These are phyloP conservation scores for Thraustochytrium sp. DNA, from an alignment of 352 stramenopile species.

Conservation along the genomic window DNA sequence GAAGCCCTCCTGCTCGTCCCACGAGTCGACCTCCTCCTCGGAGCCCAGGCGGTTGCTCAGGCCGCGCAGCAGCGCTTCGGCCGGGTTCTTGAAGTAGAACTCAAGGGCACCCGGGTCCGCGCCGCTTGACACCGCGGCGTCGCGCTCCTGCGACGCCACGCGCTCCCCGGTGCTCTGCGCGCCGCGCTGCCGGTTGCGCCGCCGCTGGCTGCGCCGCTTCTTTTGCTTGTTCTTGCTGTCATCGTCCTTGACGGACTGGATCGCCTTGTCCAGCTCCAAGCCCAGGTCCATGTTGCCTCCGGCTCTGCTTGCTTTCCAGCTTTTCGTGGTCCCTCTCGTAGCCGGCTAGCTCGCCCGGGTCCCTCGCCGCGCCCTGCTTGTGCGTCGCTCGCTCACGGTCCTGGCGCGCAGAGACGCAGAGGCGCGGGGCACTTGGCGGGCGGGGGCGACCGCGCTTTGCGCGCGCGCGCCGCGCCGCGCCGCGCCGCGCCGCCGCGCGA, in stretches of 20 bases:
- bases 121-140: no score
- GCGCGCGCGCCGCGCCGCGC: no score
- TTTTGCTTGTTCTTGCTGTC: slow-evolving; percentile 8
- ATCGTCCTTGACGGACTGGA: not conserved
- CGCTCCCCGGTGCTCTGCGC: not conserved
- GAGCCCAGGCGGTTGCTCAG: not conserved
- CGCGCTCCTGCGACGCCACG: not conserved
- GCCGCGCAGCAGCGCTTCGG: not conserved
- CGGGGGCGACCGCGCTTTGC: no score
- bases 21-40: not conserved
- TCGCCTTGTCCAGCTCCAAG: slow-evolving; percentile 13
- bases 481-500: no score
- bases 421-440: no score
- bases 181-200: not conserved
- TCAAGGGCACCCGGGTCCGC: not conserved
- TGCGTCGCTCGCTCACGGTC: no score
- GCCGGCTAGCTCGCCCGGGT: no score
- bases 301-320: not conserved
- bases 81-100: not conserved
- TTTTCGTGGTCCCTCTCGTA: no score
- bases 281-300: slow-evolving; percentile 7
- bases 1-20: not conserved
- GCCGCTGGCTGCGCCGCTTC: not conserved
- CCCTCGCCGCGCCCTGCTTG: no score
- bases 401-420: no score